phyloP scores from a whole-genome alignment of 2,329 filamentous ascomycete genomes.

The Myriangium duriaei region DNA sequence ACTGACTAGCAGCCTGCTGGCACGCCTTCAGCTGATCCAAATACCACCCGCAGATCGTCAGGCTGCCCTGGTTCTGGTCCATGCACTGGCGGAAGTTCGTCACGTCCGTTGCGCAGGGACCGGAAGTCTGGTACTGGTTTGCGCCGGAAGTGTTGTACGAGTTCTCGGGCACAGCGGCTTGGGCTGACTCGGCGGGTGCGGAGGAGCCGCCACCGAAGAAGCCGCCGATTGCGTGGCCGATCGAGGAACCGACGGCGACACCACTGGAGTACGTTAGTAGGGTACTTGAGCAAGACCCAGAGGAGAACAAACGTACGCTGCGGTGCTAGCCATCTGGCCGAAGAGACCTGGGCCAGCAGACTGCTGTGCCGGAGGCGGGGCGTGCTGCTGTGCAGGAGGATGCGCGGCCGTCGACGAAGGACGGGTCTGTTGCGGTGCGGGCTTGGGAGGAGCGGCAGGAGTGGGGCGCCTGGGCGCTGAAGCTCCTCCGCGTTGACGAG shows the following conservation, averaged over 20 bases:
- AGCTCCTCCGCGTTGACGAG: slow-evolving; percentile 36
- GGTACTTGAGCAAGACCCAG: not conserved
- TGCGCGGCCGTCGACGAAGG: slow-evolving; percentile 38
- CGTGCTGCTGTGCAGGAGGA: slow-evolving; percentile 33
- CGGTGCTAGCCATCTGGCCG: slow-evolving; percentile 93
- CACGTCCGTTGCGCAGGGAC: slow-evolving; percentile 60
- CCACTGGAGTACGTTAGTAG: slow-evolving; percentile 47
- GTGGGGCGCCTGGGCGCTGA: slow-evolving; percentile 33
- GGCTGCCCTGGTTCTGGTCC: slow-evolving; percentile 85
- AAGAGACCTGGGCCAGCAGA: slow-evolving; percentile 69
- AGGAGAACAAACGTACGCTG: slow-evolving; percentile 62
- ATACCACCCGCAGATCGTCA: slow-evolving; percentile 97
- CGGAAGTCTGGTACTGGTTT: slow-evolving; percentile 27
- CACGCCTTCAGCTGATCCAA: slow-evolving; percentile 71
- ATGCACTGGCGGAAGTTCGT: slow-evolving; percentile 88
- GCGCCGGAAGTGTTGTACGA: slow-evolving; percentile 22
- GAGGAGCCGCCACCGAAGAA: slow-evolving; percentile 66
- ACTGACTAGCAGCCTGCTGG: slow-evolving; percentile 35
- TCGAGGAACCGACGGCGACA: slow-evolving; percentile 88
- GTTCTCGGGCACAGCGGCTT: slow-evolving; percentile 31
- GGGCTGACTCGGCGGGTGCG: slow-evolving; percentile 39
- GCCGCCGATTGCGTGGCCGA: slow-evolving; percentile 88
- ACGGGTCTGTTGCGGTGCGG: slow-evolving; percentile 49
- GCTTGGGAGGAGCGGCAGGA: slow-evolving; percentile 40
- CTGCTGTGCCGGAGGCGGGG: slow-evolving; percentile 37